A percentile compares a stretch with the other conserved stretches of the same genome.
Evolutionary conservation across 2,329 filamentous ascomycete genomes (phyloP).

Genomic region (Coniosporium tulheliwenetii): DNA sequence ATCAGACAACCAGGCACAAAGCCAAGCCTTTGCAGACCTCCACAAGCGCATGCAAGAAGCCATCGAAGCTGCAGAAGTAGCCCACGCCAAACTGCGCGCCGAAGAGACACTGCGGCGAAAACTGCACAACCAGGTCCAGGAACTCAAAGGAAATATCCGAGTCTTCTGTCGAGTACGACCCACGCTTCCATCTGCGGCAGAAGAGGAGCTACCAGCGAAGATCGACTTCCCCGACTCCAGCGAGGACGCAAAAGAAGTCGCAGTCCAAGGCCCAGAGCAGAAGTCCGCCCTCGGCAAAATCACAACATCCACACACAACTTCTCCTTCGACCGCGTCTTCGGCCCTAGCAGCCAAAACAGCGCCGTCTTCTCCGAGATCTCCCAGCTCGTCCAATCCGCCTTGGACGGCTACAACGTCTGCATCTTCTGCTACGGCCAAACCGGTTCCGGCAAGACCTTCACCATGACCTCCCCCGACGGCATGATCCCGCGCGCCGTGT

Average conservation of each 20-base stretch:
- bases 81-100: constrained; percentile 69
- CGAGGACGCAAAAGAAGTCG: constrained; percentile 76
- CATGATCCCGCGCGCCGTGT: constrained; percentile 87
- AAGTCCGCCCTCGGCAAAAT: constrained; percentile 64
- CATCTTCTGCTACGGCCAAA: constrained; percentile 97
- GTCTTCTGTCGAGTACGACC: constrained; percentile 96
- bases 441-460: constrained; percentile 88
- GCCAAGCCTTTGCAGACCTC: constrained; percentile 68
- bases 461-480: constrained; percentile 87
- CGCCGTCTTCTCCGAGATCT: constrained; percentile 90
- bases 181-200: constrained; percentile 33
- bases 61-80: constrained; percentile 48
- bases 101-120: constrained; percentile 85
- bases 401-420: constrained; percentile 97
- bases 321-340: constrained; percentile 90
- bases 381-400: constrained; percentile 88
- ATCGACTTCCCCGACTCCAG: constrained; percentile 66
- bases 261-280: constrained; percentile 69
- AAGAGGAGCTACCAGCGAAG: constrained; percentile 49
- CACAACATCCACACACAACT: constrained; percentile 64
- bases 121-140: constrained; percentile 94
- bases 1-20: constrained; percentile 78
- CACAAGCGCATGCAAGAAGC: constrained; percentile 70
- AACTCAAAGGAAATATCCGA: constrained; percentile 94
- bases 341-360: constrained; percentile 60